phyloP scores from a whole-genome alignment of 2,329 filamentous ascomycete genomes.

The Mycogone perniciosa region DNA sequence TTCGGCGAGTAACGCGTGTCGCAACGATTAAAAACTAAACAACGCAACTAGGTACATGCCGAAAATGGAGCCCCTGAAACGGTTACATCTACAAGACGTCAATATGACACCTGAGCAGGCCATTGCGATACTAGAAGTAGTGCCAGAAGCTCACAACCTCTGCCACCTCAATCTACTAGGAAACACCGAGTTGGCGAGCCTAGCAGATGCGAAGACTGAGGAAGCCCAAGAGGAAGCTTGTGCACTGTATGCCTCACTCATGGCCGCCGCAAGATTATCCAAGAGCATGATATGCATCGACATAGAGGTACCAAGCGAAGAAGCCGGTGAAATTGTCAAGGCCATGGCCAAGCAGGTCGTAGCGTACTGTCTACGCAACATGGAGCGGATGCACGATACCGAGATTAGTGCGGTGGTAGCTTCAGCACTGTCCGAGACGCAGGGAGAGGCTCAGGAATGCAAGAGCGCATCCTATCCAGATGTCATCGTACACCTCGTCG shows the following conservation, averaged over 20 bases:
- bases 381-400: slow-evolving; percentile 69
- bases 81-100: slow-evolving; percentile 81
- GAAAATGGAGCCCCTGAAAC: slow-evolving; percentile 68
- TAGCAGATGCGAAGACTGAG: slow-evolving; percentile 72
- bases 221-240: slow-evolving; percentile 86
- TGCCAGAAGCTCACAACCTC: slow-evolving; percentile 74
- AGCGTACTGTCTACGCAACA: slow-evolving; percentile 86
- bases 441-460: slow-evolving; percentile 22
- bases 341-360: slow-evolving; percentile 91
- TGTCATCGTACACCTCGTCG: slow-evolving; percentile 80
- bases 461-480: slow-evolving; percentile 55
- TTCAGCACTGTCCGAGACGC: slow-evolving; percentile 35
- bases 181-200: slow-evolving; percentile 63
- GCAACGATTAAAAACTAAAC: no score
- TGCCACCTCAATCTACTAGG: slow-evolving; percentile 84
- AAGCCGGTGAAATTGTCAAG: slow-evolving; percentile 85
- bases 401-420: slow-evolving; percentile 47
- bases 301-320: slow-evolving; percentile 75
- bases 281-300: slow-evolving; percentile 81
- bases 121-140: slow-evolving; percentile 82
- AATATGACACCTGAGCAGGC: slow-evolving; percentile 79
- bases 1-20: no score
- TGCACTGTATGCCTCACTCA: slow-evolving; percentile 83
- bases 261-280: slow-evolving; percentile 80
- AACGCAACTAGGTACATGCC: slow-evolving; percentile 58